Conservation (phyloP, 2,329 filamentous ascomycete species). For the Mariannaea sp. region DNA sequence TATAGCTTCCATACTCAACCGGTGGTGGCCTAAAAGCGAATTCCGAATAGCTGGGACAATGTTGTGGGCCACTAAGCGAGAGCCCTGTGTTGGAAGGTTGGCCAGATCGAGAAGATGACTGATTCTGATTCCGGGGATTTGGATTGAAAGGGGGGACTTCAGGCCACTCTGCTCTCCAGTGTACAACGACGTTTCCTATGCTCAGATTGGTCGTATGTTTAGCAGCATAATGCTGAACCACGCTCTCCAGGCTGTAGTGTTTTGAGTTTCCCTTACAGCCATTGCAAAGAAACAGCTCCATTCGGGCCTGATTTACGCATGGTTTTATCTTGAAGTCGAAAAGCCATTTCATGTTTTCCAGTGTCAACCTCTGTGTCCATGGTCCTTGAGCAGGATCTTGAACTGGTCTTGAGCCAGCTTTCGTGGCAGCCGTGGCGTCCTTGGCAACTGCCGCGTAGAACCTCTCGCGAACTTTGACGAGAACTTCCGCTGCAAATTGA, state of each 20-base stretch:
- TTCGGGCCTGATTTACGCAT: conserved; percentile 66
- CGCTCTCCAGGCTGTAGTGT: conserved; percentile 75
- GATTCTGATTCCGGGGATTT: conserved; percentile 57
- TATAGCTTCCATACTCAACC: conserved; percentile 22
- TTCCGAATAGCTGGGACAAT: conserved; percentile 15
- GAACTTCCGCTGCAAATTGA: conserved; percentile 72
- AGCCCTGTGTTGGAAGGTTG: conserved; percentile 3
- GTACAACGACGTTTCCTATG: conserved; percentile 71
- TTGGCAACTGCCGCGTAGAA: conserved; percentile 67
- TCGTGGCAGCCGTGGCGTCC: conserved; percentile 53
- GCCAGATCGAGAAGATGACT: conserved; percentile 23
- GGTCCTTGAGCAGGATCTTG: conserved; percentile 57
- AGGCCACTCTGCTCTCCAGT: conserved; percentile 84
- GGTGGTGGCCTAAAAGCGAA: conserved; percentile 18
- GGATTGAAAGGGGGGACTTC: conserved; percentile 72
- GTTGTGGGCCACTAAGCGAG: not conserved
- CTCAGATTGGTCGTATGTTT: conserved; percentile 78
- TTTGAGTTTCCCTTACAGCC: conserved; percentile 68
- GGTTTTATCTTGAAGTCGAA: conserved; percentile 78
- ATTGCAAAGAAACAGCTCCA: conserved; percentile 77
- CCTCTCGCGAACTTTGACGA: conserved; percentile 68
- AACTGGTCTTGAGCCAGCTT: conserved; percentile 50
- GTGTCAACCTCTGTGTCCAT: conserved; percentile 65
- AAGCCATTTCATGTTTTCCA: conserved; percentile 88
- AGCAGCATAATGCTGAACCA: conserved; percentile 82